Evolutionary conservation across 1,284 basidiomycete species (phyloP).

Genomic region (Cutaneotrichosporon mucoides): DNA sequence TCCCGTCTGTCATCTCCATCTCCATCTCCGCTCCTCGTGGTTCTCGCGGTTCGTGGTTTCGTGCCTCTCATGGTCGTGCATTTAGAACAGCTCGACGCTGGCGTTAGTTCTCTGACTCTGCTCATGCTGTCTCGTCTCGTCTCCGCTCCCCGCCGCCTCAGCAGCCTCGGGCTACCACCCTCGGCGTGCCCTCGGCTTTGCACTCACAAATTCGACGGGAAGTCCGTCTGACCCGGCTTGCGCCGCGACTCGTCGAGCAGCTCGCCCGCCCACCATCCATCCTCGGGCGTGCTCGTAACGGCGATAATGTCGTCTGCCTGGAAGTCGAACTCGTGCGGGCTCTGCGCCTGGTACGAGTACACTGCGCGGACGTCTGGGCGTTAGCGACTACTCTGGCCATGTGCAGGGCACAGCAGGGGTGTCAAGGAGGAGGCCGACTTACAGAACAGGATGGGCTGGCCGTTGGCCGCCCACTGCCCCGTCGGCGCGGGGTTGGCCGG

Average conservation of each 20-base stretch:
- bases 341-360: constrained; percentile 84
- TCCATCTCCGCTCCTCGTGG: no score
- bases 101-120: neutral
- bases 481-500: constrained; percentile 44
- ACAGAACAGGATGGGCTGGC: constrained; percentile 48
- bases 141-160: no score
- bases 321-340: constrained; percentile 64
- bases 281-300: constrained; percentile 83
- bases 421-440: constrained; percentile 15
- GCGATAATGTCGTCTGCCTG: constrained; percentile 87
- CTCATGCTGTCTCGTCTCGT: no score
- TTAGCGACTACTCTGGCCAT: neutral
- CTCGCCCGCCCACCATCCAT: constrained; percentile 82
- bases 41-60: no score
- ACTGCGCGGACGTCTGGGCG: constrained; percentile 68
- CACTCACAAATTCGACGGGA: constrained; percentile 77
- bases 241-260: constrained; percentile 78
- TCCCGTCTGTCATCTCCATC: no score
- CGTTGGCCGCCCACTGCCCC: constrained; percentile 47
- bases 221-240: constrained; percentile 71
- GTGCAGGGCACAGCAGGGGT: no score
- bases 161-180: no score
- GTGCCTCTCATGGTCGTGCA: neutral
- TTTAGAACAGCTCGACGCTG: constrained; percentile 1
- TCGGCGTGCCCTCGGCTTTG: no score